Conservation (phyloP, 1,284 basidiomycete genomes). For the Tylopilus sp. region DNA sequence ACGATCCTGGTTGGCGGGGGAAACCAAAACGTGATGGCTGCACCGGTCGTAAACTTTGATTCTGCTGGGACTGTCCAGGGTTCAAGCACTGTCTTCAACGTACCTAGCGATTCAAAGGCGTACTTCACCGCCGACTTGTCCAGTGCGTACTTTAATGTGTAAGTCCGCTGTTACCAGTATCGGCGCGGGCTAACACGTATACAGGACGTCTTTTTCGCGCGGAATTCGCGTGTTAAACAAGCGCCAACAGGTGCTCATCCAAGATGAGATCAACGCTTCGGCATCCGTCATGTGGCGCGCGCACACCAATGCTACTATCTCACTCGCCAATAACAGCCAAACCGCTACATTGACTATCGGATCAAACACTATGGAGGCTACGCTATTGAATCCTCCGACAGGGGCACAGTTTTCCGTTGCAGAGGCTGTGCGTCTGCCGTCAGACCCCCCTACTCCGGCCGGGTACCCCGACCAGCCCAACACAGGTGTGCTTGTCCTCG, state of each 20-base stretch:
- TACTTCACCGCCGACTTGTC: constrained; percentile 82
- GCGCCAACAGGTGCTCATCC: constrained; percentile 87
- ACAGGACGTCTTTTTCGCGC: constrained; percentile 67
- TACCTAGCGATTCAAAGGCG: constrained; percentile 71
- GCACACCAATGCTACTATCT: constrained; percentile 85
- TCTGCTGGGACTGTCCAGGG: constrained; percentile 71
- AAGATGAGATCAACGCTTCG: constrained; percentile 75
- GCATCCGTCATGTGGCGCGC: constrained; percentile 82
- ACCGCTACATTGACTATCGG: constrained; percentile 54
- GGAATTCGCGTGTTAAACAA: constrained; percentile 87
- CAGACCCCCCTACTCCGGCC: constrained; percentile 60
- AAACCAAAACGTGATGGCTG: constrained; percentile 81
- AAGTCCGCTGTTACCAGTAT: constrained; percentile 33
- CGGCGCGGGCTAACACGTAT: constrained; percentile 12
- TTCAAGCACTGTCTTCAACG: constrained; percentile 66
- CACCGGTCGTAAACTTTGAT: constrained; percentile 56
- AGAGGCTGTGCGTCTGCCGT: constrained; percentile 50
- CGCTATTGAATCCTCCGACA: constrained; percentile 55
- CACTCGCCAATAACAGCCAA: constrained; percentile 48
- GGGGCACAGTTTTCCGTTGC: constrained; percentile 53
- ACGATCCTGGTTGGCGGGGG: constrained; percentile 74
- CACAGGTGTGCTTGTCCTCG: constrained; percentile 75
- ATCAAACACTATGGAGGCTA: constrained; percentile 42
- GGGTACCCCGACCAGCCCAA: constrained; percentile 67
- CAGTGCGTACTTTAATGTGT: constrained; percentile 76